Evolutionary conservation across 23 red algal genomes (phyloP).

Genomic region (Gracilaria gracilis): DNA sequence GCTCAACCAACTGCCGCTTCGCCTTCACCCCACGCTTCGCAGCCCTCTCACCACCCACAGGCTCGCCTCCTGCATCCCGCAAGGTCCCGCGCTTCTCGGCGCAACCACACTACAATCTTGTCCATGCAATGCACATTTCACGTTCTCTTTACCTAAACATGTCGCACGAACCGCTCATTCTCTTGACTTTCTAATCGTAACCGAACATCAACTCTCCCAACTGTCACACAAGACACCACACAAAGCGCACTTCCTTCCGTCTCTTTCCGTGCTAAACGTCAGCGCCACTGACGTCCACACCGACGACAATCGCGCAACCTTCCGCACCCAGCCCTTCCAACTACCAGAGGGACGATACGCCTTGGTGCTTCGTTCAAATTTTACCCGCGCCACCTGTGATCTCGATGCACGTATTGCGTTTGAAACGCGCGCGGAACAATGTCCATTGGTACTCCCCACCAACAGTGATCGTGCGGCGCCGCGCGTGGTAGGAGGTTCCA

Average conservation of each 20-base stretch:
- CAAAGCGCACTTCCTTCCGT: not conserved
- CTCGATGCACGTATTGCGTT: not conserved
- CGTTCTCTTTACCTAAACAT: slow-evolving; percentile 6
- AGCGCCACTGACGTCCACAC: not conserved
- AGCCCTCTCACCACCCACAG: not conserved
- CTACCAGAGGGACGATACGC: slow-evolving; percentile 8
- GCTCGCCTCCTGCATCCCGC: not conserved
- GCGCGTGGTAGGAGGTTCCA: slow-evolving; percentile 51
- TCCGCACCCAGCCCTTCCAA: not conserved
- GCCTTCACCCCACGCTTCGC: not conserved
- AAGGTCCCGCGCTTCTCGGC: not conserved
- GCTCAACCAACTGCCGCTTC: not conserved
- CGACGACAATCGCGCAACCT: not conserved
- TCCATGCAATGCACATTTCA: slow-evolving; percentile 10
- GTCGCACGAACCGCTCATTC: slow-evolving; percentile 7
- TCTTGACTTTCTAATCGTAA: slow-evolving; percentile 29
- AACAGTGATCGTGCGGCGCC: not conserved
- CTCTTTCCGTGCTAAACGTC: slow-evolving; percentile 6
- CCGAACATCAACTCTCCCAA: slow-evolving; percentile 7
- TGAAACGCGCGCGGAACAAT: not conserved
- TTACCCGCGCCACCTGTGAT: not conserved
- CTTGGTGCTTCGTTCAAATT: slow-evolving; percentile 1
- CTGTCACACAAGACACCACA: not conserved
- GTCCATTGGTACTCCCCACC: slow-evolving; percentile 17
- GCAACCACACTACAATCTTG: not conserved